Conservation (phyloP, 805 yeast species). For the Metschnikowia baotianmanensis region DNA sequence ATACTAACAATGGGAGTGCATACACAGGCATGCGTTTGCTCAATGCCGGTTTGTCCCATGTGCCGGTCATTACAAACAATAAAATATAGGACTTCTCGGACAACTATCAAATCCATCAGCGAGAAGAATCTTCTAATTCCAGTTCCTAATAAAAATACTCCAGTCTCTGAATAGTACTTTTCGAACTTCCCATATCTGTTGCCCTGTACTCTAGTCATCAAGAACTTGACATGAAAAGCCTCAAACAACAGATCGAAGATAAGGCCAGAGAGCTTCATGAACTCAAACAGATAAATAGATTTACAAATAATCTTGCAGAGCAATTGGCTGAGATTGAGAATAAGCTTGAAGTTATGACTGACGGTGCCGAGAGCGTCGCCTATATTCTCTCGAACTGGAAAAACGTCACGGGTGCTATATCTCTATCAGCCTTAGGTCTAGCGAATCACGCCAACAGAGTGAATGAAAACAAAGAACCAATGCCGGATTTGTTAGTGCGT, state of each 20-base stretch:
- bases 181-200: neutral
- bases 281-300: slow-evolving; percentile 45
- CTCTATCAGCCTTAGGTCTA: slow-evolving; percentile 57
- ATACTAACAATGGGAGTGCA: slow-evolving; percentile 9
- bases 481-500: slow-evolving; percentile 67
- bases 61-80: neutral
- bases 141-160: no score
- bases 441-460: slow-evolving; percentile 43
- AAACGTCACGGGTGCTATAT: slow-evolving; percentile 56
- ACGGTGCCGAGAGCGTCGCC: slow-evolving; percentile 61
- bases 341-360: slow-evolving; percentile 47
- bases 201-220: no score
- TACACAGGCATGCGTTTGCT: neutral
- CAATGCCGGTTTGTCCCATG: neutral
- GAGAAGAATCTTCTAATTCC: no score
- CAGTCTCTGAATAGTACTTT: neutral
- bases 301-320: slow-evolving; percentile 43
- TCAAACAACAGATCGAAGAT: slow-evolving; percentile 36
- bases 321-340: slow-evolving; percentile 50
- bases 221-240: slow-evolving; percentile 8
- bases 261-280: slow-evolving; percentile 52
- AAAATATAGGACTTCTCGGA: no score
- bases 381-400: slow-evolving; percentile 64
- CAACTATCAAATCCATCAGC: no score
- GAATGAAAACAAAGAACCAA: slow-evolving; percentile 43